These are phyloP conservation scores for Diaporthe capsici DNA, from an alignment of 2,329 filamentous ascomycete genomes.

Conservation along the genomic window DNA sequence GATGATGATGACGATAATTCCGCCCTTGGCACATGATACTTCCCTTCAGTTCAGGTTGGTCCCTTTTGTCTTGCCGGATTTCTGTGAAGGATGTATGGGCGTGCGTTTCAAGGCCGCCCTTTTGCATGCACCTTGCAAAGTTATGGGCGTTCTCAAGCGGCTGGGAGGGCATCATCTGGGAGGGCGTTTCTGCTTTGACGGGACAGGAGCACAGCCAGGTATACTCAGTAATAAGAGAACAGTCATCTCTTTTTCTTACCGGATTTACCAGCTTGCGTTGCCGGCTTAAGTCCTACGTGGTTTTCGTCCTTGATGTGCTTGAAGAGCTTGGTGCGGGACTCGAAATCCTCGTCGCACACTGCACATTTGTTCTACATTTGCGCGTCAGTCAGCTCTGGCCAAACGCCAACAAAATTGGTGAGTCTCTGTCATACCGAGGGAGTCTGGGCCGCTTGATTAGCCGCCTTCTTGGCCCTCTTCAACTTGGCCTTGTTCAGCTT, in stretches of 20 bases:
- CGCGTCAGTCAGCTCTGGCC: conserved; percentile 20
- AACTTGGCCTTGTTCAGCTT: conserved; percentile 66
- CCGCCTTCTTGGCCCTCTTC: conserved; percentile 64
- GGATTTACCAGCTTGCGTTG: conserved; percentile 47
- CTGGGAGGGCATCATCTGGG: conserved; percentile 2
- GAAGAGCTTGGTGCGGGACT: conserved; percentile 80
- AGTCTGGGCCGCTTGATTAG: conserved; percentile 55
- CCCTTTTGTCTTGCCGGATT: conserved; percentile 14
- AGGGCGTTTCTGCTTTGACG: conserved; percentile 18
- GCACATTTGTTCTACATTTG: conserved; percentile 58
- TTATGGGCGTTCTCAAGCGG: conserved; percentile 16
- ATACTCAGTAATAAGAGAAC: neutral
- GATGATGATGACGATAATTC: conserved; percentile 61
- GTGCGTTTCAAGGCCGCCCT: neutral
- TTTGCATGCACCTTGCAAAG: conserved; percentile 1
- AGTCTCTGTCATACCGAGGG: conserved; percentile 11
- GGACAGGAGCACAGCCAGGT: conserved; percentile 8
- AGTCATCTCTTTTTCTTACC: conserved; percentile 55
- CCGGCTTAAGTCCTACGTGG: conserved; percentile 74
- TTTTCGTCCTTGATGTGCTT: conserved; percentile 76
- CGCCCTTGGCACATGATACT: conserved; percentile 41
- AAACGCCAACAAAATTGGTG: neutral
- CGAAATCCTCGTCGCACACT: conserved; percentile 61
- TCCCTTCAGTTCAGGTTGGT: neutral
- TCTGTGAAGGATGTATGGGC: conserved; percentile 4